Evolutionary conservation across 257 asterid genomes (phyloP).

Genomic region (Fraxinus anomala): DNA sequence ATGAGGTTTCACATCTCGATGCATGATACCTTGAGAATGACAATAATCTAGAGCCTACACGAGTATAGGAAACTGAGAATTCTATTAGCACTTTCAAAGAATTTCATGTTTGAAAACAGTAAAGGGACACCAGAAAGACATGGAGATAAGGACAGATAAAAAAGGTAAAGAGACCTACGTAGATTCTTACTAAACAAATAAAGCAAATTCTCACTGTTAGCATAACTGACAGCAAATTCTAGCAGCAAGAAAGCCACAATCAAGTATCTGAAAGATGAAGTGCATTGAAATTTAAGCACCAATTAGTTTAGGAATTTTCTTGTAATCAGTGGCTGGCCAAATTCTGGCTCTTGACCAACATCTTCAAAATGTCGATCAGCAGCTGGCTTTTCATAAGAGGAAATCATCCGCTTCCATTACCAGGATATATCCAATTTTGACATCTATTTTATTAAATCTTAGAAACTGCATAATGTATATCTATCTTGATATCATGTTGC

Average conservation of each 20-base stretch:
- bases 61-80: neutral
- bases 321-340: neutral
- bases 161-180: neutral
- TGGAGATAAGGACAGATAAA: neutral
- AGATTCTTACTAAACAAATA: neutral
- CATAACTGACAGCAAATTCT: neutral
- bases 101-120: neutral
- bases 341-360: neutral
- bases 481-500: neutral
- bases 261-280: neutral
- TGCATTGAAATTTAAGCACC: neutral
- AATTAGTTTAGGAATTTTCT: neutral
- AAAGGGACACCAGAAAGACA: neutral
- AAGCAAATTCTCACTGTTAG: neutral
- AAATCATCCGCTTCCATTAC: neutral
- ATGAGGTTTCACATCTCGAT: conserved; percentile 71
- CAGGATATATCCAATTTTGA: neutral
- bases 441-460: neutral
- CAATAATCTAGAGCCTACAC: conserved; percentile 62
- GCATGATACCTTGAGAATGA: conserved; percentile 76
- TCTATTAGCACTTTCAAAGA: neutral
- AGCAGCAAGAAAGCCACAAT: neutral
- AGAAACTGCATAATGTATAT: neutral
- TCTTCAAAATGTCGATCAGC: neutral
- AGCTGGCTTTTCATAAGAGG: neutral